phyloP scores from a whole-genome alignment of 352 stramenopile genomes.

The Pythium brachiatum region DNA sequence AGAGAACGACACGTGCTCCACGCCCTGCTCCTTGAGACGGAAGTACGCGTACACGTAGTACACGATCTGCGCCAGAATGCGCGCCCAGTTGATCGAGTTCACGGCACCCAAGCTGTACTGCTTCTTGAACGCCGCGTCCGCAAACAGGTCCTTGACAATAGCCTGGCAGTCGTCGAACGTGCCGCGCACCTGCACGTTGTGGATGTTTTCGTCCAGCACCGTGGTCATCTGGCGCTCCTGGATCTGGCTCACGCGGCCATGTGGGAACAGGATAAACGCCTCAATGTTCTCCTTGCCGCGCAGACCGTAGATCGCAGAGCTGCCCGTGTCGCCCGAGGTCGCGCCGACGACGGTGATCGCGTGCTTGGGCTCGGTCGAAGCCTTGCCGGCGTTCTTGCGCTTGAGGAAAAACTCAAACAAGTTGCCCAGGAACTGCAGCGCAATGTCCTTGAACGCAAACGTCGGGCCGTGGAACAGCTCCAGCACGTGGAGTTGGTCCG shows the following conservation, averaged over 20 bases:
- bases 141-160: slow-evolving; percentile 98
- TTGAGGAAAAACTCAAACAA: slow-evolving; percentile 99
- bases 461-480: slow-evolving; percentile 99
- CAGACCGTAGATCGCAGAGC: slow-evolving; percentile 97
- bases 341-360: slow-evolving; percentile 96
- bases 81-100: slow-evolving; percentile 99
- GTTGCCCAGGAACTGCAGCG: slow-evolving; percentile 98
- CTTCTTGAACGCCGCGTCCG: slow-evolving; percentile 92
- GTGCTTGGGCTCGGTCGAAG: slow-evolving; percentile 45
- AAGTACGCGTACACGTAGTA: slow-evolving; percentile 99
- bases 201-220: slow-evolving; percentile 97
- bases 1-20: slow-evolving; percentile 89
- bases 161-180: slow-evolving; percentile 99
- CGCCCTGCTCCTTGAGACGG: slow-evolving; percentile 64
- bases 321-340: slow-evolving; percentile 98
- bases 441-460: slow-evolving; percentile 99
- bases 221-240: slow-evolving; percentile 99
- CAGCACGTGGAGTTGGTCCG: slow-evolving; percentile 87
- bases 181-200: slow-evolving; percentile 93
- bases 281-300: slow-evolving; percentile 97
- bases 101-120: slow-evolving; percentile 94
- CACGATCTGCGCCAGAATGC: slow-evolving; percentile 98
- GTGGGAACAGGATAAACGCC: slow-evolving; percentile 98
- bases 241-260: slow-evolving; percentile 95
- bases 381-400: slow-evolving; percentile 79